Base-by-base conservation (phyloP, 192 early-diverging fungal genomes). In the Entomortierella chlamydospora region DNA sequence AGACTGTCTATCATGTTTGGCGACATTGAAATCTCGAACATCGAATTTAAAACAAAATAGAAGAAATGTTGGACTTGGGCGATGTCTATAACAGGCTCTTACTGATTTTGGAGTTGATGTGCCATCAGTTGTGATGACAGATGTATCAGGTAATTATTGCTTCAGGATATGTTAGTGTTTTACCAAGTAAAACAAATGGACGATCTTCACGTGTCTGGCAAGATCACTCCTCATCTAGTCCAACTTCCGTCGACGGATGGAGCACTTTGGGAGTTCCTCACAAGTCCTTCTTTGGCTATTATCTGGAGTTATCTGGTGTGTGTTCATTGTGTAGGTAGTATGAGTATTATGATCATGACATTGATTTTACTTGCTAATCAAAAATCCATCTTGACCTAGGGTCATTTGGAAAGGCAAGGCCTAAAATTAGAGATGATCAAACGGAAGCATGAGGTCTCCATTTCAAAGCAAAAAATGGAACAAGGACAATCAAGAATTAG, bases 41-140 rank as follows among this genome's bases (percentile, higher is more conserved):
- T 68, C 23, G 65, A 68, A 28, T 68, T 68, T 22, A 58, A 58
- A 50, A 41, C 65, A 68, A 50, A 68, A 68, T 33, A 51, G 65
- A 15, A 68, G 58, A 45, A 68, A 68, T 34, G 43, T 68, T 6
- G 41, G 65, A 3, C 31, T 68, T 1, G 56, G 43, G 22, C n/a
- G 65, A 2, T 68, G 65, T 31, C 57, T 68, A 20, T 55, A 68
- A 34, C 42, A 68, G 31, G 41, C 12, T 4, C 43, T 30, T 47
- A 1, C 9, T 20, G 31, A 29, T n/a, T 2, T 57, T 9, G 56
- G 56, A 9, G 31, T 37, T 34, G 1, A 31, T 13, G 29, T 2
- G 7, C 17, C 56, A 30, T 34, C 18, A 7, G 31, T 57, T 8
- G 4, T 57, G 20, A 57, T 57, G 56, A 30, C 56, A 1, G 56